Evolutionary conservation across 352 stramenopile species (phyloP), one percentile per base, ranked within the genome.

Genomic region (Globisporangium cederbergense): DNA sequence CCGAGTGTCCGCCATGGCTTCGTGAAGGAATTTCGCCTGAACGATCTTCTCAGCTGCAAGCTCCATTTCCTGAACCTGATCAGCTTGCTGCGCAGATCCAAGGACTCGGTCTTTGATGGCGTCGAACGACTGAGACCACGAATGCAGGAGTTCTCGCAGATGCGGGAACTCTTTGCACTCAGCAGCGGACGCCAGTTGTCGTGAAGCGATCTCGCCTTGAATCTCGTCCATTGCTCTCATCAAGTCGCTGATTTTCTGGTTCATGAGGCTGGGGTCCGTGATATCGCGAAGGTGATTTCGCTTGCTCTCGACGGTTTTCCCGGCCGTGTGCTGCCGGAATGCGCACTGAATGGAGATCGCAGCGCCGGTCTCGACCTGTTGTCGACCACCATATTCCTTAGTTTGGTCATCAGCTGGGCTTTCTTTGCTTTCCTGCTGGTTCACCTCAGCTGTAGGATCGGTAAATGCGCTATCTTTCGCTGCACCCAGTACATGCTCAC

Each of bases 281-380:
- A 86, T 59, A 34, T 64, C 66, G 3, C 54, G 69, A 8, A 85
- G 43, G 9, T 75, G 51, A 9, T 60, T 62, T 22, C 75, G 70
- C 34, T 73, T 78, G 3, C 47, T 60, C 13, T 76, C 69, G 11
- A 77, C 72, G 0, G 45, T 46, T 25, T 72, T 76, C 2, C 71
- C 57, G 0, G 83, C 75, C 2, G 71, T 60, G 1, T 70, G 66
- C 52, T 83, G 78, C 11, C 83, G 65, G 25, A 81, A 69, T 9
- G 73, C 74, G 53, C 79, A 90, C 57, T 91, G 83, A 43, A 91
- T 91, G 8, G 70, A 74, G 3, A 82, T 49, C 4, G 42, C 61
- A 36, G 61, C 61, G 18, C 18, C 40, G 14, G 14, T 22, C 22
- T 59, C 50, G 25, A 40, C 5, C 20, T 52, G 32, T 10, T 57